Conservation (phyloP, 345 rosid species). For the Moricandia arvensis region DNA sequence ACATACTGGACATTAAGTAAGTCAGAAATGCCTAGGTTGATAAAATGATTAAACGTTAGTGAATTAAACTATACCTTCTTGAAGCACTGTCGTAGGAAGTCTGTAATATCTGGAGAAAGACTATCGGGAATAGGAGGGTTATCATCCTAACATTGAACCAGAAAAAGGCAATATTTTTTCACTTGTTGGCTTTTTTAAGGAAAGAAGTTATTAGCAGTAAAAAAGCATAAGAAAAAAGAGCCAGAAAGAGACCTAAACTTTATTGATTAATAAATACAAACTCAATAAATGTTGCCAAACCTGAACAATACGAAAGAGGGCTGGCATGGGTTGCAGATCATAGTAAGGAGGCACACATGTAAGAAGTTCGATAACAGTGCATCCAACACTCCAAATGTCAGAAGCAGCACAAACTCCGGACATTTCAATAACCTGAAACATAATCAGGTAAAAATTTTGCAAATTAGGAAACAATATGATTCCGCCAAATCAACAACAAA, state of each 20-base stretch:
- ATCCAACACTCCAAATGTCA: conserved; percentile 99
- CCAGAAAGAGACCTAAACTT: conserved; percentile 8
- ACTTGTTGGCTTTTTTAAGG: conserved; percentile 10
- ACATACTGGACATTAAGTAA: conserved; percentile 1
- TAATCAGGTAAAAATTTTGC: background rate
- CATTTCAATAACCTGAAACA: conserved; percentile 95
- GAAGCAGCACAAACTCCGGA: conserved; percentile 99
- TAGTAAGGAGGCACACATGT: conserved; percentile 99
- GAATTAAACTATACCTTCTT: conserved; percentile 69
- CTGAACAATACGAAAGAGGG: conserved; percentile 99
- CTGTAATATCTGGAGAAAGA: conserved; percentile 93
- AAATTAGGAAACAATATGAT: background rate
- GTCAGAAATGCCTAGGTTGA: background rate
- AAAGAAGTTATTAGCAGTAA: background rate
- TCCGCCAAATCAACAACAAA: background rate
- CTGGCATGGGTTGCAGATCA: conserved; percentile 99
- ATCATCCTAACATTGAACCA: conserved; percentile 62
- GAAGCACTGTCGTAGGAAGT: conserved; percentile 92
- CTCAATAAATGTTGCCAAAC: conserved; percentile 38
- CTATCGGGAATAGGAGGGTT: conserved; percentile 98
- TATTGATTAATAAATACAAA: conserved; percentile 2
- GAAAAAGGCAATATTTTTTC: conserved; percentile 7
- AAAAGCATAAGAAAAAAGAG: background rate
- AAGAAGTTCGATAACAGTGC: conserved; percentile 97
- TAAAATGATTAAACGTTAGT: background rate